Percentiles rank a stretch among this genome's conserved stretches.
Conservation (phyloP, 2,329 filamentous ascomycete species). For the Penicillium capsulatum region DNA sequence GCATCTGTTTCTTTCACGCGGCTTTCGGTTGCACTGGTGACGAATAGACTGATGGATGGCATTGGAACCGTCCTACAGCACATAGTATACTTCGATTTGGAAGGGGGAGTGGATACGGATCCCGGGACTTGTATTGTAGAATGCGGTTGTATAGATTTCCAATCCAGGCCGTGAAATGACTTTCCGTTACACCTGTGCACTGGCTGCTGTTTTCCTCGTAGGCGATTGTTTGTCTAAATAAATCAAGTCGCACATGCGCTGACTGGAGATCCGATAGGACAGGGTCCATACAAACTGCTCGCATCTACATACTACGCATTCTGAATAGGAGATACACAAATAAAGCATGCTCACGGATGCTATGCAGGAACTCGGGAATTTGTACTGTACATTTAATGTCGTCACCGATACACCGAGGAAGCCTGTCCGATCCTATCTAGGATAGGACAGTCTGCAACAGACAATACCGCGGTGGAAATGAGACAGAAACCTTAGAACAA, state of each 20-base stretch:
- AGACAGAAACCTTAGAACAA: constrained; percentile 1
- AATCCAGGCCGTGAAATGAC: too few relatives aligned
- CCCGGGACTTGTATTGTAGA: too few relatives aligned
- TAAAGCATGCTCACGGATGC: background rate
- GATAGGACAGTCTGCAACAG: constrained; percentile 9
- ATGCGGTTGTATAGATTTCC: too few relatives aligned
- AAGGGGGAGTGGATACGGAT: too few relatives aligned
- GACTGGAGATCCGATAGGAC: too few relatives aligned
- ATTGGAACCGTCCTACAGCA: background rate
- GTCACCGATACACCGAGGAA: constrained; percentile 3
- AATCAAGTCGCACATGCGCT: too few relatives aligned
- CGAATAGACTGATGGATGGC: constrained; percentile 7
- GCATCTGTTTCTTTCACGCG: background rate
- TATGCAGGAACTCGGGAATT: constrained; percentile 4
- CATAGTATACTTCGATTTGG: background rate
- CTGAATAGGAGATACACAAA: background rate
- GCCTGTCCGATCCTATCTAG: constrained; percentile 12
- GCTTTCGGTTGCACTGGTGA: constrained; percentile 1
- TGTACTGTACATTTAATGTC: constrained; percentile 20
- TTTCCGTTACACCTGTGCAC: too few relatives aligned
- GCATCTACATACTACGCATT: background rate
- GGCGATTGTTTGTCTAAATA: too few relatives aligned
- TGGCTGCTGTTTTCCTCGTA: too few relatives aligned
- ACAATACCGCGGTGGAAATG: constrained; percentile 1
- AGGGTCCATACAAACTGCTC: too few relatives aligned